Conservation (phyloP, 441 rosid genomes). For the Pelargonium australe region DNA sequence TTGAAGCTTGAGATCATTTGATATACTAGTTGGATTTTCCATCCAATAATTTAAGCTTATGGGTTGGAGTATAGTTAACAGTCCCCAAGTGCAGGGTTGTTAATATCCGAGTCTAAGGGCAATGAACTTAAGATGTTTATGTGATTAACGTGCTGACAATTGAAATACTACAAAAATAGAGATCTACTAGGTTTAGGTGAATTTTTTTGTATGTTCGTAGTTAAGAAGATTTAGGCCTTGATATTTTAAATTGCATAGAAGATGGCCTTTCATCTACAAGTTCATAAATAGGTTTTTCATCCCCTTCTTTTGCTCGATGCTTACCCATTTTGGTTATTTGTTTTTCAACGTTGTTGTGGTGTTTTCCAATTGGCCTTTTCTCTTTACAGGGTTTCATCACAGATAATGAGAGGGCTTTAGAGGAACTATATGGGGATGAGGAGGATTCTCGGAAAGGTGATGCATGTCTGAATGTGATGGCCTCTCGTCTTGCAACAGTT, state of each 20-base stretch:
- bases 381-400: constrained; percentile 75
- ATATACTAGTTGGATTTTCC: too few relatives aligned
- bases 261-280: neutral
- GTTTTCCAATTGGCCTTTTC: constrained; percentile 16
- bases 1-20: too few relatives aligned
- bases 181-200: neutral
- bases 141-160: neutral
- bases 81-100: too few relatives aligned
- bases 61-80: too few relatives aligned
- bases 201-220: neutral
- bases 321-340: constrained; percentile 8
- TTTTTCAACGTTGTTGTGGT: constrained; percentile 3
- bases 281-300: neutral
- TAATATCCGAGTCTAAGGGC: too few relatives aligned
- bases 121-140: neutral
- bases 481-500: constrained; percentile 89
- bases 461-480: constrained; percentile 81
- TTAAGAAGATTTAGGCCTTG: neutral
- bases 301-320: neutral
- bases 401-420: constrained; percentile 82
- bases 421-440: constrained; percentile 76
- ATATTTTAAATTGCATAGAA: neutral
- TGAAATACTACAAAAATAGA: neutral
- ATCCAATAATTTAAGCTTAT: too few relatives aligned
- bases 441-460: constrained; percentile 71